Conservation (phyloP, 345 rosid species). For the Geranium rotundifolium region DNA sequence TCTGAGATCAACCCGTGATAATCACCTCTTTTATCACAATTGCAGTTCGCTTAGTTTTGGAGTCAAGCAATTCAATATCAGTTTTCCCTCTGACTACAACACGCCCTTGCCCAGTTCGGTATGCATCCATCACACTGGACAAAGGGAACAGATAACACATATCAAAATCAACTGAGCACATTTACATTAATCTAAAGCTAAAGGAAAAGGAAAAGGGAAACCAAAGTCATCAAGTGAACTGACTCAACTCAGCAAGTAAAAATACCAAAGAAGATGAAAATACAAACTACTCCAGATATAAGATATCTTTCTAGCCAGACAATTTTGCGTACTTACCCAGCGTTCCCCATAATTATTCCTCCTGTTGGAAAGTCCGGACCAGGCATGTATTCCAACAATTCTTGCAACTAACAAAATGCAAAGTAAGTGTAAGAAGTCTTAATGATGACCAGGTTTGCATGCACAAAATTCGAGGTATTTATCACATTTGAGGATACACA, state of each 20-base stretch:
- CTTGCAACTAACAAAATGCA: constrained; percentile 63
- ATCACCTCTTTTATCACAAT: constrained; percentile 81
- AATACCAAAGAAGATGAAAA: not conserved
- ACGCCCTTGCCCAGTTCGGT: constrained; percentile 88
- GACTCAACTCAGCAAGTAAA: not conserved
- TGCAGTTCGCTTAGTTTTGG: constrained; percentile 65
- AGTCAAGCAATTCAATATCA: constrained; percentile 68
- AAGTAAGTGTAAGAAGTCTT: not conserved
- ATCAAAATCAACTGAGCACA: not conserved
- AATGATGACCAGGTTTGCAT: too few species aligned
- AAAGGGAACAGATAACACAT: constrained; percentile 15
- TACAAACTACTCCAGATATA: not conserved
- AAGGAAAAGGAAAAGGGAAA: too few species aligned
- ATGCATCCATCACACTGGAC: constrained; percentile 74
- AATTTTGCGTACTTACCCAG: constrained; percentile 43
- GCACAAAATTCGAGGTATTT: too few species aligned
- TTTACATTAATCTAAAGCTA: too few species aligned
- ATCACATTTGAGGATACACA: not conserved
- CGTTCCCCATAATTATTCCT: constrained; percentile 89
- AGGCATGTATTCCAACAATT: constrained; percentile 95
- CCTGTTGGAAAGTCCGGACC: constrained; percentile 99
- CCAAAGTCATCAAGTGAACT: not conserved
- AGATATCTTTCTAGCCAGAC: not conserved
- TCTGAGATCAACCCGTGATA: constrained; percentile 1
- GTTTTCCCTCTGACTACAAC: constrained; percentile 77